Evolutionary conservation across 2,329 filamentous ascomycete genomes (phyloP).

Genomic region (Whalleya microplaca): DNA sequence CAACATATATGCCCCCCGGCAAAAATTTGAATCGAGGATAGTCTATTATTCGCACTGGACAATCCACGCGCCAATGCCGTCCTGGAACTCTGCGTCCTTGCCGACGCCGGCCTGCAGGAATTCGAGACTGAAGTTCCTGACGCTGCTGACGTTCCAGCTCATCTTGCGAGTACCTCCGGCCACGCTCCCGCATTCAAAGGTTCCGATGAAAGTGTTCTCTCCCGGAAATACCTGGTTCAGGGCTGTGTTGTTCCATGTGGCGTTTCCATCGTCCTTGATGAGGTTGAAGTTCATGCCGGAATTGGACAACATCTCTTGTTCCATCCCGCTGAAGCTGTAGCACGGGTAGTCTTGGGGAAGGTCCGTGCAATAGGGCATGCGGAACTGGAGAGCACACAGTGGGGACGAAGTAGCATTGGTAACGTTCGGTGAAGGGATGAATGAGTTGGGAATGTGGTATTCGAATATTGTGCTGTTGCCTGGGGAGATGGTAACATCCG

Average conservation of each 20-base stretch:
- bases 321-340: constrained; percentile 36
- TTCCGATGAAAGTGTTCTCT: constrained; percentile 31
- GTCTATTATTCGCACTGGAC: constrained; percentile 28
- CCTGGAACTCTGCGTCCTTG: constrained; percentile 29
- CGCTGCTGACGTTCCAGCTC: constrained; percentile 34
- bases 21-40: too few relatives aligned
- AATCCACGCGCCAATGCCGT: constrained; percentile 38
- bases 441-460: constrained; percentile 30
- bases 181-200: constrained; percentile 32
- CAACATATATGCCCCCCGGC: too few relatives aligned
- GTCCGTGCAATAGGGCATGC: constrained; percentile 35
- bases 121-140: constrained; percentile 34
- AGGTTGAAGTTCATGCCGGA: constrained; percentile 37
- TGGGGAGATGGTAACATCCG: constrained; percentile 27
- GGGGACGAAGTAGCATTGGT: neutral
- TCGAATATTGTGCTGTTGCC: constrained; percentile 31
- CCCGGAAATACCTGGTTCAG: constrained; percentile 37
- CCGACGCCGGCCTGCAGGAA: constrained; percentile 37
- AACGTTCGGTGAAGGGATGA: constrained; percentile 12
- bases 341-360: constrained; percentile 38
- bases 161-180: constrained; percentile 22
- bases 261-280: constrained; percentile 19
- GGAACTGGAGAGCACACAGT: constrained; percentile 38
- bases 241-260: constrained; percentile 32
- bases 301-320: constrained; percentile 34